These are phyloP conservation scores for Berkeleyomyces rouxiae DNA, from an alignment of 2,329 filamentous ascomycete species.

Conservation along the genomic window DNA sequence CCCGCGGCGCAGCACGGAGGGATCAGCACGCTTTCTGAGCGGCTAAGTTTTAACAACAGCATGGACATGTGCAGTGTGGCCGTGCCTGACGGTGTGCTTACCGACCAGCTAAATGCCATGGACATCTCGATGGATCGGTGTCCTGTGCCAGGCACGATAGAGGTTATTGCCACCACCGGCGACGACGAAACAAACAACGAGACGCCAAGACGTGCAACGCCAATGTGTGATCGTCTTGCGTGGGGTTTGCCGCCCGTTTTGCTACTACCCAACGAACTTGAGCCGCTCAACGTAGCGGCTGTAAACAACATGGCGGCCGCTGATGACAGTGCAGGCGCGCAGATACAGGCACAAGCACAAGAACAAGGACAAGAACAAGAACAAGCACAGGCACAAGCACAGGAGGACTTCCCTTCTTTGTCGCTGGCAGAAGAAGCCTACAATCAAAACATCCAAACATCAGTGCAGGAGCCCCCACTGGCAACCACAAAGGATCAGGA, in stretches of 20 bases:
- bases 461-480: too few relatives aligned
- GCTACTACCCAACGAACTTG: not conserved
- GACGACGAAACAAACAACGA: not conserved
- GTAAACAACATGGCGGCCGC: not conserved
- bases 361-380: not conserved
- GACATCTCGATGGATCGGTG: not conserved
- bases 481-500: not conserved
- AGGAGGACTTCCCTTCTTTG: too few relatives aligned
- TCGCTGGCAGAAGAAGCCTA: too few relatives aligned
- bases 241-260: not conserved
- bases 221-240: not conserved
- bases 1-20: not conserved
- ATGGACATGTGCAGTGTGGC: not conserved
- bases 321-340: not conserved
- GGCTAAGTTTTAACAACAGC: not conserved
- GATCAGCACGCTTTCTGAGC: not conserved
- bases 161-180: not conserved
- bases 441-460: too few relatives aligned
- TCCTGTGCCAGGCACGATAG: not conserved
- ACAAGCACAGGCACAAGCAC: too few relatives aligned
- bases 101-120: not conserved
- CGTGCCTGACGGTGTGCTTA: not conserved
- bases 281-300: not conserved
- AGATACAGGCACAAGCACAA: not conserved
- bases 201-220: not conserved